phyloP scores from a whole-genome alignment of 2,329 filamentous ascomycete species.

The Penicillium corylophilum region DNA sequence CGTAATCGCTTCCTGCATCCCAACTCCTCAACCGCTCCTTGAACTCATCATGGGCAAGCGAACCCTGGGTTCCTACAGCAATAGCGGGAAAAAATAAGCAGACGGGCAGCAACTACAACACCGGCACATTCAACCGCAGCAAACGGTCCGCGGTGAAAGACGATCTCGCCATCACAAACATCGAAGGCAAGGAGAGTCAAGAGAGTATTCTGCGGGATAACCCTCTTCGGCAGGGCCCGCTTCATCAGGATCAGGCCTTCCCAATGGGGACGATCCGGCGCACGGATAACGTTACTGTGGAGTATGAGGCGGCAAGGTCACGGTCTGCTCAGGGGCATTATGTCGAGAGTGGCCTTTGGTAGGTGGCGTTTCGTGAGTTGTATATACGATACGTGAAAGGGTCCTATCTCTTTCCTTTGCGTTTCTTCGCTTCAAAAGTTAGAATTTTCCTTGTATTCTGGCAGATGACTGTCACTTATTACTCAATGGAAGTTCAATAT shows the following conservation, averaged over 20 bases:
- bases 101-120: constrained; percentile 5
- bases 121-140: constrained; percentile 6
- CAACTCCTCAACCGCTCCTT: constrained; percentile 32
- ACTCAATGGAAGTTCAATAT: neutral
- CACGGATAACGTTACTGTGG: constrained; percentile 17
- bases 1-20: constrained; percentile 36
- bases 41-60: constrained; percentile 26
- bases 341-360: neutral
- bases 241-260: neutral
- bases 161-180: constrained; percentile 15
- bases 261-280: constrained; percentile 13
- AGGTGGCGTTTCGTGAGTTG: neutral
- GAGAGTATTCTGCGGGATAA: constrained; percentile 22
- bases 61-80: constrained; percentile 13
- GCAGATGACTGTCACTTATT: too few relatives aligned
- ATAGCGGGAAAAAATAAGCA: constrained; percentile 11
- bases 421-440: neutral
- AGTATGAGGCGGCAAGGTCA: constrained; percentile 5
- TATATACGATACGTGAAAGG: neutral
- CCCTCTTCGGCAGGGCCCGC: neutral
- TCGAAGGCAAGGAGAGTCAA: constrained; percentile 16
- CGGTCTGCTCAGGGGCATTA: neutral
- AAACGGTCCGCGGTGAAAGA: constrained; percentile 10
- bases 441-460: too few relatives aligned
- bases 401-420: neutral